Evolutionary conservation across 148 eudicot genomes (phyloP), one percentile per base, ranked within the genome.

Genomic region (Chenopodium suecicum): DNA sequence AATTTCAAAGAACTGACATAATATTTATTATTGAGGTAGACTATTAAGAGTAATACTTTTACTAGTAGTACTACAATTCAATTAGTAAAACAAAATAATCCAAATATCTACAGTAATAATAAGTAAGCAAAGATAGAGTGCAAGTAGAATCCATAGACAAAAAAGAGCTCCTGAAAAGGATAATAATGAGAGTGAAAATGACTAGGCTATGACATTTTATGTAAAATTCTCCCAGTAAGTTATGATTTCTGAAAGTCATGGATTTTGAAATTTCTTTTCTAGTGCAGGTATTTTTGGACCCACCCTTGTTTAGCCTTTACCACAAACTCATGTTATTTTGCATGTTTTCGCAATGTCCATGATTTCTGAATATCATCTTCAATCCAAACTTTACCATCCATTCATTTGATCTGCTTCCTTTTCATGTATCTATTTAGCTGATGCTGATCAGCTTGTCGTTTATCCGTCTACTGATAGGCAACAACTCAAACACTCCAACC

Each of bases 141-240:
- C 22, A 56, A 27, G 34, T 10, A 48, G 31, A 22, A 25, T 41
- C 46, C 9, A 19, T 37, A 70, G 27, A 72, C 27, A 72, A 72
- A 41, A 72, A 50, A 50, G 54, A 50, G 54, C 14, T 44, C 17
- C 37, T 66, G 74, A 67, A 80, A 14, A 32, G 31, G 62, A 73
- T 62, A 54, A 81, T 64, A 74, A 74, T 81, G 83, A 74, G 82
- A 46, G 25, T 81, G 83, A 81, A 83, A 74, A 75, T 41, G 85
- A 79, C 82, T 17, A 50, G 64, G 4, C 79, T 31, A 75, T 83
- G 81, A 78, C 81, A 83, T 54, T 60, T 6, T 71, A 48, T 13
- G 27, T 64, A 67, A 68, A 67, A 83, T 83, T 83, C 85, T 83
- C 67, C 22, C 71, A 50, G 56, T 83, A 69, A 41, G 70, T 44